Conservation (phyloP, 1,139 yeast genomes). For the Candida sanyaensis region DNA sequence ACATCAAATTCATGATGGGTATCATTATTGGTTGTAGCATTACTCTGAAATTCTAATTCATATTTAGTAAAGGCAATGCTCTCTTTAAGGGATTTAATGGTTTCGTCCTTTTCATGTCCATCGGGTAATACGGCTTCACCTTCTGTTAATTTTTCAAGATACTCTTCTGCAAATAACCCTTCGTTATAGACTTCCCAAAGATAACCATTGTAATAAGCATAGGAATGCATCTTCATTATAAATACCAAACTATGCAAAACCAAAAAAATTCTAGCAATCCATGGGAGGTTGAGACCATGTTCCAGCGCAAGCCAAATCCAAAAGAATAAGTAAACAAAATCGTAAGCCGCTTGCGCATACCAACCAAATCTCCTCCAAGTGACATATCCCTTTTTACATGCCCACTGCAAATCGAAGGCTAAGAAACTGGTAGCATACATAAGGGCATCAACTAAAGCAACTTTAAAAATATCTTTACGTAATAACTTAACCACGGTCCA, state of each 20-base stretch:
- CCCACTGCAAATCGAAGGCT: slow-evolving; percentile 55
- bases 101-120: slow-evolving; percentile 26
- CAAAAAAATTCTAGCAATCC: slow-evolving; percentile 87
- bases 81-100: slow-evolving; percentile 33
- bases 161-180: slow-evolving; percentile 46
- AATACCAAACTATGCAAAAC: slow-evolving; percentile 82
- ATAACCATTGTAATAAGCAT: slow-evolving; percentile 86
- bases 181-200: slow-evolving; percentile 70
- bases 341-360: slow-evolving; percentile 58
- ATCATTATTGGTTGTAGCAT: slow-evolving; percentile 19
- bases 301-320: slow-evolving; percentile 55
- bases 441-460: slow-evolving; percentile 66
- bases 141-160: slow-evolving; percentile 22
- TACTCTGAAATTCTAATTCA: slow-evolving; percentile 56
- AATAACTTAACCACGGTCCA: slow-evolving; percentile 55
- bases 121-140: slow-evolving; percentile 19
- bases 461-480: slow-evolving; percentile 55
- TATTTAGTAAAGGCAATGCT: slow-evolving; percentile 64
- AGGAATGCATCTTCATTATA: slow-evolving; percentile 92
- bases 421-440: slow-evolving; percentile 70
- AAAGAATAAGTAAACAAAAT: slow-evolving; percentile 49
- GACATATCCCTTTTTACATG: slow-evolving; percentile 43
- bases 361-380: slow-evolving; percentile 66
- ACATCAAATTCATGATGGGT: slow-evolving; percentile 15
- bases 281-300: slow-evolving; percentile 53